phyloP scores from a whole-genome alignment of 2,329 filamentous ascomycete species.

The Nemania sp. region DNA sequence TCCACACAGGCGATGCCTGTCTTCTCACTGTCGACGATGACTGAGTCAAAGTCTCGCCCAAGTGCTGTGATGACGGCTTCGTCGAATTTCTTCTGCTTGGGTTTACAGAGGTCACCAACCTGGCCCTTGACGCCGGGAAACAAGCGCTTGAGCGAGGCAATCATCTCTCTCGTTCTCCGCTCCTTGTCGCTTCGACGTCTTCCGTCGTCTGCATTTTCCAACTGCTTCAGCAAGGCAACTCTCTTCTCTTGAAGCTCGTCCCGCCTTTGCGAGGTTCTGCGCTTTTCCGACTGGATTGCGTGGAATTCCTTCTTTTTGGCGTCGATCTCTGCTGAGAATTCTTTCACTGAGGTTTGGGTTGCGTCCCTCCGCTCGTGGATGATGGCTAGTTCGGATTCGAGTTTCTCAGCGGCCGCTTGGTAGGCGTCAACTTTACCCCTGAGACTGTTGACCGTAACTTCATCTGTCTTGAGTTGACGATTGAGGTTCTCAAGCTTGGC shows the following conservation, averaged over 20 bases:
- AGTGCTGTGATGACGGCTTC: conserved; percentile 93
- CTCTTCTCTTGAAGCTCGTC: conserved; percentile 95
- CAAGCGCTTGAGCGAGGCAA: conserved; percentile 87
- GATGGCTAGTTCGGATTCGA: conserved; percentile 76
- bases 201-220: conserved; percentile 87
- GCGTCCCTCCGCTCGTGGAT: conserved; percentile 76
- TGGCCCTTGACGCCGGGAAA: conserved; percentile 93
- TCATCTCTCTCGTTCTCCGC: conserved; percentile 80
- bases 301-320: conserved; percentile 93
- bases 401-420: conserved; percentile 77
- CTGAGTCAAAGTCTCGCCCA: conserved; percentile 91
- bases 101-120: conserved; percentile 90
- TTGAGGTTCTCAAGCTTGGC: conserved; percentile 86
- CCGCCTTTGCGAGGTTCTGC: conserved; percentile 82
- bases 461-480: conserved; percentile 90
- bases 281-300: conserved; percentile 82
- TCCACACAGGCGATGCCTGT: conserved; percentile 94
- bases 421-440: conserved; percentile 87
- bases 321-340: conserved; percentile 82
- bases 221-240: conserved; percentile 80
- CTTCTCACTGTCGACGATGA: conserved; percentile 95
- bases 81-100: conserved; percentile 96
- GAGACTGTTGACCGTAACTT: conserved; percentile 88
- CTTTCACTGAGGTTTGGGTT: conserved; percentile 72
- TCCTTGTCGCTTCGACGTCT: conserved; percentile 89